Conservation (phyloP, 176 grass and related monocot species). For the Oryza meridionalis region DNA sequence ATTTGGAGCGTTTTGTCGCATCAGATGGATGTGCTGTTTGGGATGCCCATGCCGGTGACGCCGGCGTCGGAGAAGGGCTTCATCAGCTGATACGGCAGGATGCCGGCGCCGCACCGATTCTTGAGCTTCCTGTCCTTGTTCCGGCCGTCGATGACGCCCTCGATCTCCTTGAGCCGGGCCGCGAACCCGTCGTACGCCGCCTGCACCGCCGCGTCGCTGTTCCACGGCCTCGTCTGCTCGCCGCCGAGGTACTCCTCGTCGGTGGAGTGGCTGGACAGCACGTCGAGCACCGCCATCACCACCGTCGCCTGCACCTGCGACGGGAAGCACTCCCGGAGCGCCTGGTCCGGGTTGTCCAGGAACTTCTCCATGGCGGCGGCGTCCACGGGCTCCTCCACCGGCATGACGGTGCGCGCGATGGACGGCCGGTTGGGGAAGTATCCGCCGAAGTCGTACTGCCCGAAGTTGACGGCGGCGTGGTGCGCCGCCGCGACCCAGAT, state of each 20-base stretch:
- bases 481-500: conserved; percentile 92
- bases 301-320: conserved; percentile 72
- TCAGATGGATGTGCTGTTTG: conserved; percentile 79
- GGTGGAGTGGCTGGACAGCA: conserved; percentile 70
- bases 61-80: conserved; percentile 60
- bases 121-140: conserved; percentile 55
- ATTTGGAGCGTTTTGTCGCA: not conserved
- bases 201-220: conserved; percentile 38
- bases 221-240: conserved; percentile 50
- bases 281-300: conserved; percentile 65
- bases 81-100: conserved; percentile 79
- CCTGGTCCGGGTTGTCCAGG: conserved; percentile 59
- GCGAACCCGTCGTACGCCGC: conserved; percentile 47
- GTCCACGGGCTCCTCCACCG: conserved; percentile 66
- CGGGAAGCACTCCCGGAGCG: conserved; percentile 60
- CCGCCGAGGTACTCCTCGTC: conserved; percentile 92
- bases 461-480: conserved; percentile 87
- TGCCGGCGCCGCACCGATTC: conserved; percentile 70
- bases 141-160: conserved; percentile 57
- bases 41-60: conserved; percentile 69
- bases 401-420: conserved; percentile 76
- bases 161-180: conserved; percentile 59
- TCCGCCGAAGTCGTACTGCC: conserved; percentile 72
- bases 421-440: conserved; percentile 82
- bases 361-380: conserved; percentile 33